These are phyloP conservation scores for Aspergillus brasiliensis DNA, from an alignment of 2,329 filamentous ascomycete genomes.

Conservation along the genomic window DNA sequence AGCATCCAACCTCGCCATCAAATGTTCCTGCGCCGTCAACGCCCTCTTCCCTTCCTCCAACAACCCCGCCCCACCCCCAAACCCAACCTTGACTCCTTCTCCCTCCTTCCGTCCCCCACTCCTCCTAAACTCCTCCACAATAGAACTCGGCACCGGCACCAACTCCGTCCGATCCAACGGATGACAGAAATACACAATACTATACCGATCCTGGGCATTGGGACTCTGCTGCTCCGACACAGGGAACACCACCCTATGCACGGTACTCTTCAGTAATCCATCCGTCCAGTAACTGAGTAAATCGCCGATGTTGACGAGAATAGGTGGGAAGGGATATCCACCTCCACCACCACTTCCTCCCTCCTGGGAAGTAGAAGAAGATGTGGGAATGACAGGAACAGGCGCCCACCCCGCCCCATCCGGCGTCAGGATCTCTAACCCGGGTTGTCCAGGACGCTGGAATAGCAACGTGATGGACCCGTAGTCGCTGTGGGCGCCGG, in stretches of 20 bases:
- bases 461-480: conserved; percentile 72
- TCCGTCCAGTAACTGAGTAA: conserved; percentile 85
- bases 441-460: conserved; percentile 79
- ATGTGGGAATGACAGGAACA: conserved; percentile 64
- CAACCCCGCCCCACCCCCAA: conserved; percentile 42
- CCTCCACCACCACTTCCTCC: no score
- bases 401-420: conserved; percentile 59
- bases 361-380: neutral
- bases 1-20: conserved; percentile 58
- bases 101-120: conserved; percentile 23
- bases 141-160: conserved; percentile 56
- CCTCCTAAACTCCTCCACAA: conserved; percentile 49
- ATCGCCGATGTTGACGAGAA: conserved; percentile 72
- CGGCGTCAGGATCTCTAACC: conserved; percentile 75
- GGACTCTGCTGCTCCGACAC: conserved; percentile 42
- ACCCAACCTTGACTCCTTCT: conserved; percentile 40
- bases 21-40: conserved; percentile 61
- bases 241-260: conserved; percentile 83
- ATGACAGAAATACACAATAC: conserved; percentile 65
- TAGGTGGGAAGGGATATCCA: conserved; percentile 64
- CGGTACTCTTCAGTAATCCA: conserved; percentile 80
- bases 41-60: conserved; percentile 38
- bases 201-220: conserved; percentile 54
- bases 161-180: conserved; percentile 58
- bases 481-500: conserved; percentile 92